Conservation (phyloP, 2,329 filamentous ascomycete species). For the Dryadomyces sulphureus region DNA sequence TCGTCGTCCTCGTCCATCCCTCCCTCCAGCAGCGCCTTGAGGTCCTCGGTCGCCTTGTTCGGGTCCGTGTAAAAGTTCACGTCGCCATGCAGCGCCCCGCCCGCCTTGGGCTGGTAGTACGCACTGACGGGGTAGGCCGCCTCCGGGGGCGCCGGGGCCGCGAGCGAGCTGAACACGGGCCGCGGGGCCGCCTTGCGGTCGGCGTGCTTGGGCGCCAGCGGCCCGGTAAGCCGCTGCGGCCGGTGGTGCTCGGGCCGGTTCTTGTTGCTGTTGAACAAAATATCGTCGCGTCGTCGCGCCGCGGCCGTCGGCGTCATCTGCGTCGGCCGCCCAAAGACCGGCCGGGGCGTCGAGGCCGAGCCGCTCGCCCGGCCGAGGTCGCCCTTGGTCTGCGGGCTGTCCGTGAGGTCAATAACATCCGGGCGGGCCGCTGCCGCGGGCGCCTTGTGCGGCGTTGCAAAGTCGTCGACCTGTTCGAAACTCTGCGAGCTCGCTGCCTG, state of each 20-base stretch:
- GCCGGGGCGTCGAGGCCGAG: slow-evolving; percentile 10
- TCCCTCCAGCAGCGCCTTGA: slow-evolving; percentile 71
- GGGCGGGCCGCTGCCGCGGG: slow-evolving; percentile 22
- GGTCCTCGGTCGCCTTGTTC: slow-evolving; percentile 55
- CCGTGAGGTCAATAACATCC: slow-evolving; percentile 17
- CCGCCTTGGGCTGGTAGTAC: slow-evolving; percentile 9
- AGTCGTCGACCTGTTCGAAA: slow-evolving; percentile 1
- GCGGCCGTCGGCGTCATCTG: slow-evolving; percentile 25
- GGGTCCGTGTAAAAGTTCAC: slow-evolving; percentile 48
- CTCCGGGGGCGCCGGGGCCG: slow-evolving; percentile 7
- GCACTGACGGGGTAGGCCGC: slow-evolving; percentile 11
- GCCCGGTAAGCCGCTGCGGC: slow-evolving; percentile 30
- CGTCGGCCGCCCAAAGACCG: slow-evolving; percentile 17
- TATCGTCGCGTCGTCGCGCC: slow-evolving; percentile 39
- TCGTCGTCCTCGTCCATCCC: slow-evolving; percentile 60
- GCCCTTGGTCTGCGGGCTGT: slow-evolving; percentile 12
- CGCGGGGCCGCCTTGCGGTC: slow-evolving; percentile 31
- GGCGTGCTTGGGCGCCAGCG: slow-evolving; percentile 29
- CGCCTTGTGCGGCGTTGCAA: slow-evolving; percentile 15
- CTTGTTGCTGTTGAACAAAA: slow-evolving; percentile 34
- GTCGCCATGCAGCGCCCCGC: slow-evolving; percentile 3
- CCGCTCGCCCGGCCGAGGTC: background rate
- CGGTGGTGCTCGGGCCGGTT: slow-evolving; percentile 43
- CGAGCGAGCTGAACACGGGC: slow-evolving; percentile 32
- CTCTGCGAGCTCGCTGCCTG: slow-evolving; percentile 17